Percentiles rank a stretch among this genome's conserved stretches.
Evolutionary conservation across 148 eudicot species (phyloP).

Genomic region (Silene uniflora): DNA sequence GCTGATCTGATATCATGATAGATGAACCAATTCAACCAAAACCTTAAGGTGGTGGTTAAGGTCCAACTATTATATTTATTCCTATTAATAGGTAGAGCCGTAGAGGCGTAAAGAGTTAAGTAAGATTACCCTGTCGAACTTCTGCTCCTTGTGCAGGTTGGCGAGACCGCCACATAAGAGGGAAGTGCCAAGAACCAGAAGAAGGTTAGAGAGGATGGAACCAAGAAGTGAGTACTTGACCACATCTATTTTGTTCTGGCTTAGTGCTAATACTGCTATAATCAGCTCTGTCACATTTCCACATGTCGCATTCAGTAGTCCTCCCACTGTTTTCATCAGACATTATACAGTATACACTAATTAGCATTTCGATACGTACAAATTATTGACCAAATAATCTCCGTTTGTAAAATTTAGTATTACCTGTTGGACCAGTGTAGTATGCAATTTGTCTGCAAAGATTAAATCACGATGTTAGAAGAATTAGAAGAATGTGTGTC

Average conservation of each 20-base stretch:
- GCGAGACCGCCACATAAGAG: constrained; percentile 88
- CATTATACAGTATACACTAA: neutral
- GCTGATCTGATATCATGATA: no score
- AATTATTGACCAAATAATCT: neutral
- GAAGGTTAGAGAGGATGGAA: constrained; percentile 89
- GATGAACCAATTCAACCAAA: no score
- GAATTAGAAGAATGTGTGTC: neutral
- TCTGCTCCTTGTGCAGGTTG: constrained; percentile 65
- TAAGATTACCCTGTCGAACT: constrained; percentile 60
- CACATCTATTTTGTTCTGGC: constrained; percentile 59
- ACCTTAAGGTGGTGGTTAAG: no score
- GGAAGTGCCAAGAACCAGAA: constrained; percentile 88
- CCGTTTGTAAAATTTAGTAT: neutral
- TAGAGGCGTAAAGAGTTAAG: no score
- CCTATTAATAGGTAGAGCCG: no score
- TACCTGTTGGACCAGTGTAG: constrained; percentile 95
- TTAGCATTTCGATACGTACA: neutral
- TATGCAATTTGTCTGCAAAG: constrained; percentile 76
- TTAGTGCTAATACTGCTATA: constrained; percentile 75
- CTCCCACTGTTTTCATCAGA: constrained; percentile 58
- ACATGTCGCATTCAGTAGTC: constrained; percentile 91
- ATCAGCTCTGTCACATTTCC: constrained; percentile 95
- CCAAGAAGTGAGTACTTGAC: constrained; percentile 93
- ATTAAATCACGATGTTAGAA: constrained; percentile 6
- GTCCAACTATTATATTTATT: no score